Conservation (phyloP, 2,329 filamentous ascomycete genomes). For the Aspergillus ruber region DNA sequence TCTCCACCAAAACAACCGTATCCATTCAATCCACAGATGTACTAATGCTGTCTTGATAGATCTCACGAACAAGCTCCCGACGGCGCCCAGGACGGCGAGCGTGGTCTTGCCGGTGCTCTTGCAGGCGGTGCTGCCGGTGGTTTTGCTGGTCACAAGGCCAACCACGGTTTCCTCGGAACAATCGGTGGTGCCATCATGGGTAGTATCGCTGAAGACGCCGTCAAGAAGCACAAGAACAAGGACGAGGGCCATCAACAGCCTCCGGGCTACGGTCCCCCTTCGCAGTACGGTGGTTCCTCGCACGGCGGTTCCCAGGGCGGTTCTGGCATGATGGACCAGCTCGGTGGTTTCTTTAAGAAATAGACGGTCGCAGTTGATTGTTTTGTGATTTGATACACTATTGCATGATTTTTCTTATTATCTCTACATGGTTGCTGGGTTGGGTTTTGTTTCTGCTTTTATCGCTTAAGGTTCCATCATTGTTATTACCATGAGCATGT, state of each 20-base stretch:
- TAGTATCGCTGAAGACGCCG: conserved; percentile 39
- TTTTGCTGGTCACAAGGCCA: conserved; percentile 41
- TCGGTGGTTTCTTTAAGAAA: conserved; percentile 34
- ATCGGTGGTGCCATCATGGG: conserved; percentile 44
- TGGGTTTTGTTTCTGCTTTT: not conserved
- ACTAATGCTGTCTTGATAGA: conserved; percentile 11
- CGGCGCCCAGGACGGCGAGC: conserved; percentile 38
- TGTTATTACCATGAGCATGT: conserved; percentile 5
- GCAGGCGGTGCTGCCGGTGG: conserved; percentile 43
- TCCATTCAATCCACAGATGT: not conserved
- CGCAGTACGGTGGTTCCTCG: conserved; percentile 6
- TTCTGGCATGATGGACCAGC: conserved; percentile 25
- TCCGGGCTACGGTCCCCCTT: conserved; percentile 15
- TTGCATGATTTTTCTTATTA: not conserved
- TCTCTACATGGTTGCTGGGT: not conserved
- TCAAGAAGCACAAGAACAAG: conserved; percentile 39
- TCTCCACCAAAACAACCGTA: not conserved
- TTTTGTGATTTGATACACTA: not conserved
- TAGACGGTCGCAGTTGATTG: conserved; percentile 11
- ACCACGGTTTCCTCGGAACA: conserved; percentile 44
- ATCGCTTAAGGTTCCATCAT: not conserved
- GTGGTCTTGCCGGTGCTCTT: conserved; percentile 42
- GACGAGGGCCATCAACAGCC: conserved; percentile 19
- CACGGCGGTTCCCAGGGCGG: conserved; percentile 7
- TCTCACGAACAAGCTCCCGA: conserved; percentile 28